Base-by-base conservation (phyloP, 2,329 filamentous ascomycete species). In the Clonostachys rhizophaga region DNA sequence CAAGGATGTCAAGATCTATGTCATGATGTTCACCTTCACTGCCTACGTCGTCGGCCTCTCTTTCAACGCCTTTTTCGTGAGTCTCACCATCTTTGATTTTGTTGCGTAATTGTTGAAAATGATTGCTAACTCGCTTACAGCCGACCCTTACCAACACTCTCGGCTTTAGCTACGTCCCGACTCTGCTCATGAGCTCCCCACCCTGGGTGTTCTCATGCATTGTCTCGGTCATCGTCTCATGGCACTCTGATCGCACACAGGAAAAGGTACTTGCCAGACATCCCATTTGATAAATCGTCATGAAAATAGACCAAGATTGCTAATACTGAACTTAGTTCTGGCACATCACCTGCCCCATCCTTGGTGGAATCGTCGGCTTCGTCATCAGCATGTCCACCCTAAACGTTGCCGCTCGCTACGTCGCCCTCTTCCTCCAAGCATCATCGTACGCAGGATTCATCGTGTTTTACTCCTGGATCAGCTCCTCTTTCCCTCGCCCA, bases 21-120 rank as follows among this genome's bases (percentile, higher is more conserved):
- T 84, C 50, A 78, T 84, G 76, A 83, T 82, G 72, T 47, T 84
- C 7, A 79, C 78, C 2, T 77, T 83, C 47, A 79, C 77, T 4
- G 76, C 79, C 5, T 83, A 83, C 50, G 78, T 83, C 8, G 70
- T 83, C 6, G 79, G 79, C 4, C 60, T 71, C 35, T 76, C 77
- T 0, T 81, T 81, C 60, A 81, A 81, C 52, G 76, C 76, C 39
- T 83, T 80, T 60, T 81, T 81, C 61, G 66, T 70, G 55, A 59
- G 65, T 65, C 17, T 12, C 17, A 13, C 16, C 17, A 9, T 13
- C 24, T 9, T 30, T 10, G 3, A 10, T 10, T 9, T 30, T 30
- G 9, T 30, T 16, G 14, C 5, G 3, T 6, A 14, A 12, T 17
- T 20, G 6, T 6, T 24, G 11, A 17, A 9, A 14, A 10, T 40